Conservation (phyloP, 495 filamentous ascomycete genomes). For the Penicillium waksmanii region DNA sequence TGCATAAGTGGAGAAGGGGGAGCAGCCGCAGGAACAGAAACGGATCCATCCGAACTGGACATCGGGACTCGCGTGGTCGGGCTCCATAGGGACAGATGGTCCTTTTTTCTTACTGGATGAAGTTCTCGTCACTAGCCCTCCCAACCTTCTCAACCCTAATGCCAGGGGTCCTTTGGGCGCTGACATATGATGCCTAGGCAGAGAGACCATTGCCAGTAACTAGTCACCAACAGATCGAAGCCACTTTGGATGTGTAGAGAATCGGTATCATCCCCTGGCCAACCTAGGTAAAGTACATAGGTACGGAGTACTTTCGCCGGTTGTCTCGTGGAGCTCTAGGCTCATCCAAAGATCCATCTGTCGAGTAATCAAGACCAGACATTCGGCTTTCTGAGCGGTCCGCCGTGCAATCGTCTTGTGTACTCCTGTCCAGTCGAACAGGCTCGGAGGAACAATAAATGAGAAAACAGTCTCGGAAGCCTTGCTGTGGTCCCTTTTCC, state of each 20-base stretch:
- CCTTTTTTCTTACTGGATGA: slow-evolving; percentile 12
- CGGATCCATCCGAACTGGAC: slow-evolving; percentile 34
- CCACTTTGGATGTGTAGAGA: too few relatives aligned
- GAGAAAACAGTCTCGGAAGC: slow-evolving; percentile 18
- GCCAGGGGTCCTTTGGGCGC: slow-evolving; percentile 15
- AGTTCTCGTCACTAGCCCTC: slow-evolving; percentile 5
- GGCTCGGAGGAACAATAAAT: neutral
- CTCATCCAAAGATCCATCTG: slow-evolving; percentile 5
- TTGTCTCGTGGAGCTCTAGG: neutral
- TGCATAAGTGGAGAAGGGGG: slow-evolving; percentile 29
- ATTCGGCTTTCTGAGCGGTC: slow-evolving; percentile 18
- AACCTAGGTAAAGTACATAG: slow-evolving; percentile 1
- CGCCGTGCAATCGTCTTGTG: slow-evolving; percentile 18
- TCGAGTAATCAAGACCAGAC: slow-evolving; percentile 28
- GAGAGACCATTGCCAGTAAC: neutral
- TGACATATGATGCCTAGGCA: slow-evolving; percentile 36
- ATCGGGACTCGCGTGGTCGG: slow-evolving; percentile 32
- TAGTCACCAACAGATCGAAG: neutral
- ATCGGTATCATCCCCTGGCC: slow-evolving; percentile 14
- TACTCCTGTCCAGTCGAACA: slow-evolving; percentile 13
- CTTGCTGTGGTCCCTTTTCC: slow-evolving; percentile 7
- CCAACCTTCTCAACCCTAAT: slow-evolving; percentile 16
- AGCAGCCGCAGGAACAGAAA: slow-evolving; percentile 38
- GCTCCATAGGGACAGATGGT: slow-evolving; percentile 27
- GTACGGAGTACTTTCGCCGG: neutral